These are phyloP conservation scores for Leishmania turanica DNA, from an alignment of 208 protist genomes.

Conservation along the genomic window DNA sequence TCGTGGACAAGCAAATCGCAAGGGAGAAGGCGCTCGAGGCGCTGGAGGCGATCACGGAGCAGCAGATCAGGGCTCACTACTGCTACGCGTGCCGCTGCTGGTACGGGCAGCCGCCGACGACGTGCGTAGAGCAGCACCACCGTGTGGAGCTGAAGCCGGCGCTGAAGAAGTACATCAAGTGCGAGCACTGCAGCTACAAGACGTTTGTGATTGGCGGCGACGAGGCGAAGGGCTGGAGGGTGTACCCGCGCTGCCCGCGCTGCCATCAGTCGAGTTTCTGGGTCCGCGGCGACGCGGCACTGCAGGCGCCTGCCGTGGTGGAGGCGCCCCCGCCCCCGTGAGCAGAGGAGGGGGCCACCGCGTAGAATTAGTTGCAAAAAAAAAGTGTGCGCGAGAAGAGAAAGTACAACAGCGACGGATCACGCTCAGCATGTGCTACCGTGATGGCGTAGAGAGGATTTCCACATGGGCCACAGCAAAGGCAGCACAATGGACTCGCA, in stretches of 20 bases:
- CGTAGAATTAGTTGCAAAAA: neutral
- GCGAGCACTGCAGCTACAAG: slow-evolving; percentile 77
- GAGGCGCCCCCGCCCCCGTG: slow-evolving; percentile 17
- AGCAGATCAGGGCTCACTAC: slow-evolving; percentile 56
- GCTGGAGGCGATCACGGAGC: slow-evolving; percentile 55
- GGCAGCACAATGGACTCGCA: neutral
- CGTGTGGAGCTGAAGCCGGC: slow-evolving; percentile 46
- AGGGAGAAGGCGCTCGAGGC: slow-evolving; percentile 62
- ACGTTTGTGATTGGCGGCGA: slow-evolving; percentile 70
- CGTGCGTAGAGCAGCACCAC: slow-evolving; percentile 60
- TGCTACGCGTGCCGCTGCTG: slow-evolving; percentile 70
- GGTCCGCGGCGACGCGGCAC: slow-evolving; percentile 62
- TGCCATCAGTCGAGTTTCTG: slow-evolving; percentile 56
- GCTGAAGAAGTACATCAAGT: slow-evolving; percentile 70
- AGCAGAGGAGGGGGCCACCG: neutral
- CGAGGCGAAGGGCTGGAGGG: slow-evolving; percentile 45
- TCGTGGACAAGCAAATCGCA: slow-evolving; percentile 52
- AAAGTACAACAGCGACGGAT: neutral
- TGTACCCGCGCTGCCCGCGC: slow-evolving; percentile 72
- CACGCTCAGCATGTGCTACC: neutral
- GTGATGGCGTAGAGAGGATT: neutral
- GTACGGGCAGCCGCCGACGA: slow-evolving; percentile 52
- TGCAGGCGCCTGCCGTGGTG: slow-evolving; percentile 24
- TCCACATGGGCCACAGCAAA: neutral
- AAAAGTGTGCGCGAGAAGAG: neutral